Conservation (phyloP, 1,139 yeast species). For the Pichia sp. region DNA sequence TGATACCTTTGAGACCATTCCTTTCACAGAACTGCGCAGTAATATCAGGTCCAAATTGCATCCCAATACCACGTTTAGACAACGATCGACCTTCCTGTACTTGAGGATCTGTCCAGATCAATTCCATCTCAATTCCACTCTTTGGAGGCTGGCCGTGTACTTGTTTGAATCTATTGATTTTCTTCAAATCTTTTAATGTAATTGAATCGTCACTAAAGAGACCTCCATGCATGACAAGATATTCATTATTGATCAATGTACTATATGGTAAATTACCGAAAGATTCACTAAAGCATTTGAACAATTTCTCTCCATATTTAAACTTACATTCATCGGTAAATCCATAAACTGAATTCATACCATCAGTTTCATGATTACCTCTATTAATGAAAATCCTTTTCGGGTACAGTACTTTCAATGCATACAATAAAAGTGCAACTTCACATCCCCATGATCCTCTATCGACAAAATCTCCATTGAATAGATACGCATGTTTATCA, state of each 20-base stretch:
- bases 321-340: constrained; percentile 93
- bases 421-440: constrained; percentile 76
- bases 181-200: constrained; percentile 65
- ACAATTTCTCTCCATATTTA: constrained; percentile 79
- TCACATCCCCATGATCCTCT: constrained; percentile 99
- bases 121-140: constrained; percentile 91
- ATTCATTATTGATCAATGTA: constrained; percentile 65
- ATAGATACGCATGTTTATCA: constrained; percentile 64
- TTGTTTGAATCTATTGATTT: constrained; percentile 53
- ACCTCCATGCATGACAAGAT: constrained; percentile 94
- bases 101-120: constrained; percentile 98
- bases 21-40: constrained; percentile 68
- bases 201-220: constrained; percentile 72
- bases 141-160: constrained; percentile 70
- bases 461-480: constrained; percentile 97
- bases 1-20: constrained; percentile 69
- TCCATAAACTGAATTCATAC: constrained; percentile 95
- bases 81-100: constrained; percentile 69
- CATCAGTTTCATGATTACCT: constrained; percentile 95
- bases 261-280: constrained; percentile 86
- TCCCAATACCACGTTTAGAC: constrained; percentile 90
- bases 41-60: constrained; percentile 95
- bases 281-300: constrained; percentile 77
- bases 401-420: constrained; percentile 78
- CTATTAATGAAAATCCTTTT: constrained; percentile 66